These are phyloP conservation scores for Piromyces finnis DNA, from an alignment of 192 early-diverging fungal genomes.

Conservation along the genomic window DNA sequence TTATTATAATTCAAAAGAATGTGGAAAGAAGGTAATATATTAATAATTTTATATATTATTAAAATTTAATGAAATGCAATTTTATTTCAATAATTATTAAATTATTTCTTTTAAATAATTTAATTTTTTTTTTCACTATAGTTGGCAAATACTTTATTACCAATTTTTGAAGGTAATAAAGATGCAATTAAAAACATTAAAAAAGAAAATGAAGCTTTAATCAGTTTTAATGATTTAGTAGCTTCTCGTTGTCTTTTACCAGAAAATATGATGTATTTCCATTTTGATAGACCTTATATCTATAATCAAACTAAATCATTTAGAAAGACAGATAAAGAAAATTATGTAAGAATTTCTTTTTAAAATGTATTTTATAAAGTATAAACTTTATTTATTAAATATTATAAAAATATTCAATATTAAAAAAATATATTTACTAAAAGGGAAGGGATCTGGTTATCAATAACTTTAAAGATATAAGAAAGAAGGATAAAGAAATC, in stretches of 20 bases:
- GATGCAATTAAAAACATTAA: neutral
- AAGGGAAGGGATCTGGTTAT: slow-evolving; percentile 28
- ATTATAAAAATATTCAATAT: no score
- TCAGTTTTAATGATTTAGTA: neutral
- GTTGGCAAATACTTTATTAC: slow-evolving; percentile 17
- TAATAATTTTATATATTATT: no score
- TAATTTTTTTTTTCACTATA: neutral
- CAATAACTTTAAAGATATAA: neutral
- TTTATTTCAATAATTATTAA: no score
- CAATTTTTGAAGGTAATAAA: slow-evolving; percentile 16
- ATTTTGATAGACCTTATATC: slow-evolving; percentile 22
- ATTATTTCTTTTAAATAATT: no score
- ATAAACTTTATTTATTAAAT: no score
- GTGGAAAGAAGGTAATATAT: slow-evolving; percentile 16
- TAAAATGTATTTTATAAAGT: no score
- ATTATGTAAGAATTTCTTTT: slow-evolving; percentile 11
- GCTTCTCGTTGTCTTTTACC: neutral
- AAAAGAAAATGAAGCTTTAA: neutral
- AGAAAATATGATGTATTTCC: slow-evolving; percentile 16
- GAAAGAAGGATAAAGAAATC: neutral
- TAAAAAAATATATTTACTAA: no score
- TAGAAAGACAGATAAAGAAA: slow-evolving; percentile 5
- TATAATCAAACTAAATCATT: slow-evolving; percentile 12
- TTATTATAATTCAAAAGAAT: slow-evolving; percentile 20
- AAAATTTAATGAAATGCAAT: no score